Percentiles rank a stretch among this genome's conserved stretches.
Conservation (phyloP, 2,329 filamentous ascomycete species). For the Pseudogymnoascus sp. region DNA sequence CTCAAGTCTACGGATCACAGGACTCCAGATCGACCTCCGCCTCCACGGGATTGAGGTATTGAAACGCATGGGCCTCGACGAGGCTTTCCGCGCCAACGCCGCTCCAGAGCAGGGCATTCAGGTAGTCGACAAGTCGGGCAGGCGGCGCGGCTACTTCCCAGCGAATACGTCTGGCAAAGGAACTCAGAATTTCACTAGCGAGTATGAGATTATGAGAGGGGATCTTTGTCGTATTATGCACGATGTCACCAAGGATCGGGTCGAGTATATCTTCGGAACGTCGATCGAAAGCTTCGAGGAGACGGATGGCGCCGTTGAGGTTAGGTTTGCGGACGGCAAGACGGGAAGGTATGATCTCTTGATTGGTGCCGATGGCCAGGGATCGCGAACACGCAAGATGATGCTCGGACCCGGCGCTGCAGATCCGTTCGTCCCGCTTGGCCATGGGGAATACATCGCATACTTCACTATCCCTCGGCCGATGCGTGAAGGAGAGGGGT, state of each 20-base stretch:
- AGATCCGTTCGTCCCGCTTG: slow-evolving; percentile 20
- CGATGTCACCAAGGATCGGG: slow-evolving; percentile 28
- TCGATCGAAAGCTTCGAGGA: slow-evolving; percentile 24
- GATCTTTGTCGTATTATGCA: slow-evolving; percentile 35
- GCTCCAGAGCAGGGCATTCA: slow-evolving; percentile 41
- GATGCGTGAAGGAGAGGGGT: slow-evolving; percentile 28
- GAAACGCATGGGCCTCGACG: slow-evolving; percentile 43
- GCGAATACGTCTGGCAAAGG: slow-evolving; percentile 26
- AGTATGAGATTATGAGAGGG: slow-evolving; percentile 39
- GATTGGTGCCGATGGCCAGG: slow-evolving; percentile 47
- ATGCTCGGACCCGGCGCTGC: slow-evolving; percentile 27
- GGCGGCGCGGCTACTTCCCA: slow-evolving; percentile 32
- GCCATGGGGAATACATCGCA: slow-evolving; percentile 23
- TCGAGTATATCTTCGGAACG: slow-evolving; percentile 30
- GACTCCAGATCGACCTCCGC: slow-evolving; percentile 48
- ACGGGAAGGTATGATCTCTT: slow-evolving; percentile 41
- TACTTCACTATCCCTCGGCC: slow-evolving; percentile 32
- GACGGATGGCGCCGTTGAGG: slow-evolving; percentile 26
- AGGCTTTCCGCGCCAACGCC: slow-evolving; percentile 34
- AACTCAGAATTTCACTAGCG: slow-evolving; percentile 32
- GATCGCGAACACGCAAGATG: slow-evolving; percentile 40
- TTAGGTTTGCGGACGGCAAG: slow-evolving; percentile 36
- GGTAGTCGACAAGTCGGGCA: slow-evolving; percentile 35
- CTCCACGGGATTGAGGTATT: slow-evolving; percentile 43
- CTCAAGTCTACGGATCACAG: slow-evolving; percentile 35